Evolutionary conservation across 31 red algal species (phyloP), one percentile per base, ranked within the genome.

Genomic region (Odonthalia washingtoniensis): DNA sequence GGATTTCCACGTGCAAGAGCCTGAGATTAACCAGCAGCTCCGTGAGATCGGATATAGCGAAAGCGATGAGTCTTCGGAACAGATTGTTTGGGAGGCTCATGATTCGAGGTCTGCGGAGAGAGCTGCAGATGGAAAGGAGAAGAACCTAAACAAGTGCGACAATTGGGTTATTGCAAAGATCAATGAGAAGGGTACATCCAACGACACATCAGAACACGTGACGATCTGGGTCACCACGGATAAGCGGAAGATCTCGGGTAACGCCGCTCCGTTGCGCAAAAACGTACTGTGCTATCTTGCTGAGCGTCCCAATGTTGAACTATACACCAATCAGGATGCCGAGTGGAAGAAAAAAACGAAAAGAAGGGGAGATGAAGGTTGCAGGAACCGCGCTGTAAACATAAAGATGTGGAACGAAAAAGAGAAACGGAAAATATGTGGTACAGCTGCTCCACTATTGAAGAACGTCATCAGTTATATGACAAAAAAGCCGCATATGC

Each of bases 391-490:
- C n/a, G 65, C 31, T 34, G 65, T 4, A 21, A 9, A 95, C 64
- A 93, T 98, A 21, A 90, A 89, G 2, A 93, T 98, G 12, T 98
- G 96, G 96, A 90, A 98, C 62, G 80, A 70, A 61, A 45, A 87
- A 35, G 96, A 98, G 65, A 63, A 61, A 61, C 70, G 96, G 27
- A 98, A 98, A 86, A 88, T 98, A 27, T 91, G 89, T 0, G 96
- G 96, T 75, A 98, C 95, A 75, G 96, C 96, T 52, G 93, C 93
- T 40, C 96, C 96, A 16, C 84, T 98, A 26, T 45, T 75, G 21
- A 98, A 98, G 67, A 98, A 98, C 69, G 80, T 98, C 6, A 88
- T 66, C 33, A 69, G 60, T 41, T 98, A 95, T 70, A 82, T 98
- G 34, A 86, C 74, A 40, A 89, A 90, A 43, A 90, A 98, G 67